Percentiles rank a stretch among this genome's conserved stretches.
phyloP scores from a whole-genome alignment of 805 yeast species.

The Wickerhamomyces queroliae region DNA sequence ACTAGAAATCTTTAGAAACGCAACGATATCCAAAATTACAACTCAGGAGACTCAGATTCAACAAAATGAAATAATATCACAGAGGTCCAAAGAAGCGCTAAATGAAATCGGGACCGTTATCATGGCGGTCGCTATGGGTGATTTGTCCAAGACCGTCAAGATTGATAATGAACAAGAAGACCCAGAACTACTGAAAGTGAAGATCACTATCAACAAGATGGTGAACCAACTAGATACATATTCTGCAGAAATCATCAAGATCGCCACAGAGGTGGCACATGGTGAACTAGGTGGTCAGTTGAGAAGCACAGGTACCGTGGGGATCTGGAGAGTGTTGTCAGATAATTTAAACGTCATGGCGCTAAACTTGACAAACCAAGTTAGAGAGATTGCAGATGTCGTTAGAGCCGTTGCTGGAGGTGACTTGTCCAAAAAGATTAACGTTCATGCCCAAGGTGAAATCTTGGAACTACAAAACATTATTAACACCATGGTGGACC shows the following conservation, averaged over 20 bases:
- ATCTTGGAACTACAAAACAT: slow-evolving; percentile 81
- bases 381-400: slow-evolving; percentile 84
- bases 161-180: slow-evolving; percentile 60
- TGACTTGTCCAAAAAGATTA: slow-evolving; percentile 75
- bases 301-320: slow-evolving; percentile 61
- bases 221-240: slow-evolving; percentile 79
- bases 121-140: slow-evolving; percentile 80
- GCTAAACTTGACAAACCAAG: slow-evolving; percentile 78
- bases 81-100: background rate
- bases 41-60: background rate
- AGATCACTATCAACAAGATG: slow-evolving; percentile 81
- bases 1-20: background rate
- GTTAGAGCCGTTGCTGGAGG: slow-evolving; percentile 87
- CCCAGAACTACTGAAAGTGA: slow-evolving; percentile 76
- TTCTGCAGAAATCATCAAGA: slow-evolving; percentile 82
- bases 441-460: slow-evolving; percentile 90
- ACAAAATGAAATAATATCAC: background rate
- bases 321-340: slow-evolving; percentile 83
- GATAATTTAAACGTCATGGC: slow-evolving; percentile 93
- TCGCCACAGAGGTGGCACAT: slow-evolving; percentile 84
- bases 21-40: background rate
- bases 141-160: slow-evolving; percentile 69
- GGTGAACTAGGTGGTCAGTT: slow-evolving; percentile 91
- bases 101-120: slow-evolving; percentile 79
- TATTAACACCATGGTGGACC: slow-evolving; percentile 86